Evolutionary conservation across 257 asterid genomes (phyloP), one percentile per base, ranked within the genome.

Genomic region (Cordia subcordata): DNA sequence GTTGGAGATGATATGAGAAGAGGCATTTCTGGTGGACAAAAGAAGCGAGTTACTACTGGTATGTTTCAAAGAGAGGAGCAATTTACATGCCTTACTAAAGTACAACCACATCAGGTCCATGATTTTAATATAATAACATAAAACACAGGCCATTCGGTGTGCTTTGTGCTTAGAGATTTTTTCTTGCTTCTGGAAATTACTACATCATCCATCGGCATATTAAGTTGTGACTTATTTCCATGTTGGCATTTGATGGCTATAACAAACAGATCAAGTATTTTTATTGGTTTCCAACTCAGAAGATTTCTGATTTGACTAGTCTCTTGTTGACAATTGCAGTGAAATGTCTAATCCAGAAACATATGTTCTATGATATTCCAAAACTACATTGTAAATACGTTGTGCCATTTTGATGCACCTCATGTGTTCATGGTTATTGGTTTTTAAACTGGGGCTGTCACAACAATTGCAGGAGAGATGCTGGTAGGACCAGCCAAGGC

Each of bases 1-100:
- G 94, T 90, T 35, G 97, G 97, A 55, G 97, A 90, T 71, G 95
- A 85, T 14, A 90, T 90, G 97, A 83, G 90, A 64, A 72, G 97
- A 52, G 96, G 97, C 19, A 90, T 90, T 53, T 90, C 97, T 0
- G 97, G 97, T n/a, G 97, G 97, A 20, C 95, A 89, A 51, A 89
- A 89, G 67, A 89, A 89, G 69, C 93, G 97, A 16, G 86, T 87
- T 18, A 87, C 97, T 1, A 90, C 90, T 10, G 97, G 96, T 88
- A 70, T 27, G 80, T 60, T 1, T 42, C 12, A 22, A 47, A 6
- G 35, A 18, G 14, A 14, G 9, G 15, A 58, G 35, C 17, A 49
- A 49, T 22, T 22, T 49, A 49, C 35, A 6, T 27, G 35, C 6
- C 3, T 27, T 3, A 27, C 35, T 27, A 27, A 27, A 27, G 4